Conservation (phyloP, 257 asterid genomes). For the Cinchona pubescens region DNA sequence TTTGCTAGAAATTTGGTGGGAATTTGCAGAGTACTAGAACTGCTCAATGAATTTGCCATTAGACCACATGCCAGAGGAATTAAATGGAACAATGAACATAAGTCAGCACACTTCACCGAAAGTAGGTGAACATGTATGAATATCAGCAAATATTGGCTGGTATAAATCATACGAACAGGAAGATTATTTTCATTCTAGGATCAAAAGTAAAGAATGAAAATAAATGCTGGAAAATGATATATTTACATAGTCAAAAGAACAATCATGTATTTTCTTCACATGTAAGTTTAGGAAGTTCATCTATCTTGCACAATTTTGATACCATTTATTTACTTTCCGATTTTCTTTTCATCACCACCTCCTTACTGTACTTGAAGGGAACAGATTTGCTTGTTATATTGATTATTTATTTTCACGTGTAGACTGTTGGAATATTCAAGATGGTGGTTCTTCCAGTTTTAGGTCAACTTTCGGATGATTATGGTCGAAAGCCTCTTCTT, state of each 20-base stretch:
- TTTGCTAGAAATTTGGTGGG: not conserved
- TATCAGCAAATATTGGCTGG: not conserved
- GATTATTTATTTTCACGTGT: constrained; percentile 16
- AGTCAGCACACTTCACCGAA: not conserved
- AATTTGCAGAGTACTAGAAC: too few species aligned
- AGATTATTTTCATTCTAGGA: not conserved
- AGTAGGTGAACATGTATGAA: not conserved
- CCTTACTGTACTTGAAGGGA: not conserved
- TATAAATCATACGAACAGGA: too few species aligned
- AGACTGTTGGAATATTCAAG: constrained; percentile 88
- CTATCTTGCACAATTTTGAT: not conserved
- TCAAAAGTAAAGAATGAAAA: not conserved
- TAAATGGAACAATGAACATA: too few species aligned
- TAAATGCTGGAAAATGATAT: not conserved
- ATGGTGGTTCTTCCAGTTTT: constrained; percentile 79
- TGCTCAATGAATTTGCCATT: too few species aligned
- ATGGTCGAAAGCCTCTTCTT: constrained; percentile 90
- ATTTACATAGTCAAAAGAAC: not conserved
- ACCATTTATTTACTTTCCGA: not conserved
- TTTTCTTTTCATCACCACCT: not conserved
- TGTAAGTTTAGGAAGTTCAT: not conserved
- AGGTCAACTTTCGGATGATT: constrained; percentile 92
- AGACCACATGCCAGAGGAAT: too few species aligned
- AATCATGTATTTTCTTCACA: too few species aligned
- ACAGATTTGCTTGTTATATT: not conserved